phyloP scores from a whole-genome alignment of 2,329 filamentous ascomycete genomes.

The Curvularia lunata region DNA sequence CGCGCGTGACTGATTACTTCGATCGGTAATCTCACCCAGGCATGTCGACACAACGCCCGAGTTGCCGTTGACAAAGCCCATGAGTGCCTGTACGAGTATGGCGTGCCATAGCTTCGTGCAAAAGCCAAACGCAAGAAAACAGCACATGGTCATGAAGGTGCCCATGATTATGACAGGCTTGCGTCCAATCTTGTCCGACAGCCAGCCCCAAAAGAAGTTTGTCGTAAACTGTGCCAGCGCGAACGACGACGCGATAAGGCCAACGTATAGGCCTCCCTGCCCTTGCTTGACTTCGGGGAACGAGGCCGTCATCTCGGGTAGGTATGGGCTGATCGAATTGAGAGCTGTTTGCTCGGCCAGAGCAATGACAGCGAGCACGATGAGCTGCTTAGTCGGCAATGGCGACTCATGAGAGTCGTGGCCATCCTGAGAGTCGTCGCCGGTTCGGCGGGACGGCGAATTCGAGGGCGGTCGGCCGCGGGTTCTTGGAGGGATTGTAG shows the following conservation, averaged over 20 bases:
- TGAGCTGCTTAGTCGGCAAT: slow-evolving; percentile 80
- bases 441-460: slow-evolving; percentile 34
- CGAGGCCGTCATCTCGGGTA: slow-evolving; percentile 86
- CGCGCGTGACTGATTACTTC: slow-evolving; percentile 89
- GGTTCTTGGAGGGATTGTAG: slow-evolving; percentile 72
- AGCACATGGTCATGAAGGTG: slow-evolving; percentile 79
- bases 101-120: slow-evolving; percentile 84
- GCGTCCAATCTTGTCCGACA: slow-evolving; percentile 78
- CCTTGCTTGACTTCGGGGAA: slow-evolving; percentile 79
- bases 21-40: slow-evolving; percentile 91
- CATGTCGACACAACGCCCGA: slow-evolving; percentile 93
- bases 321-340: slow-evolving; percentile 94
- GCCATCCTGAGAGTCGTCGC: slow-evolving; percentile 44
- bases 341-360: slow-evolving; percentile 94
- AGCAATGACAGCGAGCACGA: slow-evolving; percentile 84
- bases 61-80: slow-evolving; percentile 95
- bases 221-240: slow-evolving; percentile 90
- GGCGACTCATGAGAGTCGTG: slow-evolving; percentile 66
- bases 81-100: slow-evolving; percentile 81
- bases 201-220: slow-evolving; percentile 88
- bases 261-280: slow-evolving; percentile 85
- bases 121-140: slow-evolving; percentile 87
- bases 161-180: slow-evolving; percentile 84
- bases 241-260: slow-evolving; percentile 87
- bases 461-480: slow-evolving; percentile 60